Evolutionary conservation across 2,329 filamentous ascomycete genomes (phyloP), one percentile per base, ranked within the genome.

Genomic region (Amphichorda felina): DNA sequence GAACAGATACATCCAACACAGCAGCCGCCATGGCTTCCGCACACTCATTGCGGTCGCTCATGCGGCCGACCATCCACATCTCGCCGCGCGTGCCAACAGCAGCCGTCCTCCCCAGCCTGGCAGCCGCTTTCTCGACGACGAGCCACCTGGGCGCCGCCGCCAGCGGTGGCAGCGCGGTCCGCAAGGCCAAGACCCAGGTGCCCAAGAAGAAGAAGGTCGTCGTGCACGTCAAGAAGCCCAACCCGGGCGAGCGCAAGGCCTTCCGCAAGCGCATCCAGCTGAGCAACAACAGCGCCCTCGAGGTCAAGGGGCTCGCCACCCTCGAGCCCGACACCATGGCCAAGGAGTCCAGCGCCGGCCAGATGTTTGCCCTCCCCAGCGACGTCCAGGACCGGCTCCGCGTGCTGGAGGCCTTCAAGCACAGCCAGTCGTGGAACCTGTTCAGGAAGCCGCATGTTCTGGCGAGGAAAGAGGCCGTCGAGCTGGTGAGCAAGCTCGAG

Each of bases 271-370:
- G 84, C 46, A 84, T 98, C 50, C 78, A 93, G 40, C 75, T 98
- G 41, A 89, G 82, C 66, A 98, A 96, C 63, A 82, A 84, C 57
- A 96, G 94, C 61, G 91, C 91, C 34, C 64, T 95, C 26, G 75
- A 80, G 40, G 81, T 96, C 7, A 53, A 66, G 17, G 82, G 75
- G 9, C 66, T 94, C 45, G 60, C 68, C 40, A 70, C 79, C 33
- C 51, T 94, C 37, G 67, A 60, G 10, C 53, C 59, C 8, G 63
- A 70, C 42, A 71, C 68, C 30, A 61, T 80, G 59, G 56, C 69
- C 14, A 62, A 70, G 37, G 57, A 62, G 21, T 63, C 66, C 24
- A 70, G 72, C 34, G 61, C 70, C 8, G 85, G 82, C 25, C 70
- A 70, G 41, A 72, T 96, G 21, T 61, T 86, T 35, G 73, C 73